Percentiles rank a stretch among this genome's conserved stretches.
Evolutionary conservation across 2,329 filamentous ascomycete species (phyloP).

Genomic region (Diplodia scrobiculata): DNA sequence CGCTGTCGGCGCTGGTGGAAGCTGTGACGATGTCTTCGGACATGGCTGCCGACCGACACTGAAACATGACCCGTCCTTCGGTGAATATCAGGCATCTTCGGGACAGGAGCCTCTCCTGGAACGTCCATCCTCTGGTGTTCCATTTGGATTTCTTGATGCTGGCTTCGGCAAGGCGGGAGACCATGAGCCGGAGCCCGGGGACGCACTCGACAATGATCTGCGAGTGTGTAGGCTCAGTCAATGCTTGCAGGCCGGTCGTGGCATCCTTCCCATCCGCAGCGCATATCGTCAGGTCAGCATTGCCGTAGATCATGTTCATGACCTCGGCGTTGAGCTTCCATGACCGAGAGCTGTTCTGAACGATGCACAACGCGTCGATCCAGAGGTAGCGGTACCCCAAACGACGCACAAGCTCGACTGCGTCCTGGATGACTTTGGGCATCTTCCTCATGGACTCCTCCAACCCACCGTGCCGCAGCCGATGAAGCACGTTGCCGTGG

Average conservation of each 20-base stretch:
- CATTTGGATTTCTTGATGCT: constrained; percentile 37
- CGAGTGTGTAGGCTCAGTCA: constrained; percentile 1
- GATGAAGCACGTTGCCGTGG: neutral
- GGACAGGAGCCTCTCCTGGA: constrained; percentile 46
- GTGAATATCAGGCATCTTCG: constrained; percentile 44
- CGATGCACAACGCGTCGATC: constrained; percentile 27
- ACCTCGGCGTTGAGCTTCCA: constrained; percentile 38
- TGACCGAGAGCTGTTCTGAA: constrained; percentile 28
- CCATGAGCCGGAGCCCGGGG: constrained; percentile 33
- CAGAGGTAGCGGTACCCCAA: constrained; percentile 29
- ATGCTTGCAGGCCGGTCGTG: constrained; percentile 31
- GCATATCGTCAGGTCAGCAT: constrained; percentile 42
- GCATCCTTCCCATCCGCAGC: constrained; percentile 38
- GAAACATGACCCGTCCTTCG: constrained; percentile 39
- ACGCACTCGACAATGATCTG: constrained; percentile 30
- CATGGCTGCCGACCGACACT: constrained; percentile 35
- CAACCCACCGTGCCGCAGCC: neutral
- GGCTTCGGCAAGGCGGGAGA: constrained; percentile 30
- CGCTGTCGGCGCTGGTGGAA: neutral
- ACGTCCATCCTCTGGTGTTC: constrained; percentile 47
- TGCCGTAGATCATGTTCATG: constrained; percentile 43
- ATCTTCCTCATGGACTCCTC: neutral
- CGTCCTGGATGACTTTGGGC: constrained; percentile 1
- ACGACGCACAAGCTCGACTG: constrained; percentile 10
- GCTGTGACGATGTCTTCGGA: constrained; percentile 41